phyloP scores from a whole-genome alignment of 2,329 filamentous ascomycete species.

The Mariannaea sp. region DNA sequence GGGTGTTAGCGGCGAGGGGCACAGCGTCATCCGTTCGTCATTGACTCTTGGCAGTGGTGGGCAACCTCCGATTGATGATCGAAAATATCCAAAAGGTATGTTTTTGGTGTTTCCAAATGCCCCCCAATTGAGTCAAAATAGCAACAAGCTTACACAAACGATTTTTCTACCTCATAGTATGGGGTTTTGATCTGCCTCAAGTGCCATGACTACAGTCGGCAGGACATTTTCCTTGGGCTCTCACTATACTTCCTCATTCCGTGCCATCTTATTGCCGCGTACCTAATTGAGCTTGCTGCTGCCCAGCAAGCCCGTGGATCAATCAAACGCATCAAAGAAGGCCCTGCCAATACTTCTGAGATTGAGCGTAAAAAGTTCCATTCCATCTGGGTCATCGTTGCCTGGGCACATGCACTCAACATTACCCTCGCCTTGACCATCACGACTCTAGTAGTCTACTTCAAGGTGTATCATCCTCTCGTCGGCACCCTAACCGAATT shows the following conservation, averaged over 20 bases:
- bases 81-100: conserved; percentile 92
- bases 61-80: conserved; percentile 91
- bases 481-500: conserved; percentile 90
- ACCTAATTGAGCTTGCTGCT: conserved; percentile 84
- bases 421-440: conserved; percentile 79
- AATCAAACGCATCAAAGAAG: conserved; percentile 59
- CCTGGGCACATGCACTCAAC: conserved; percentile 81
- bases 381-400: conserved; percentile 78
- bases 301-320: conserved; percentile 76
- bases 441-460: conserved; percentile 87
- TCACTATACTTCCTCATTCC: conserved; percentile 86
- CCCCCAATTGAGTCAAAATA: not conserved
- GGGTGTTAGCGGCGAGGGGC: conserved; percentile 23
- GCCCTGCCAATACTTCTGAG: conserved; percentile 54
- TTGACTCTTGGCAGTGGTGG: conserved; percentile 67
- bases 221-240: conserved; percentile 76
- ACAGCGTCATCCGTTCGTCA: conserved; percentile 20
- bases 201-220: conserved; percentile 83
- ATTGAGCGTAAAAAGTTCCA: conserved; percentile 70
- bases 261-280: conserved; percentile 87
- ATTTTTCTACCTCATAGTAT: conserved; percentile 72
- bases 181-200: conserved; percentile 90
- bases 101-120: not conserved
- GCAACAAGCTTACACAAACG: conserved; percentile 15
- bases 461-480: conserved; percentile 86